Conservation (phyloP, 2,329 filamentous ascomycete species). For the Blumeria hordei region DNA sequence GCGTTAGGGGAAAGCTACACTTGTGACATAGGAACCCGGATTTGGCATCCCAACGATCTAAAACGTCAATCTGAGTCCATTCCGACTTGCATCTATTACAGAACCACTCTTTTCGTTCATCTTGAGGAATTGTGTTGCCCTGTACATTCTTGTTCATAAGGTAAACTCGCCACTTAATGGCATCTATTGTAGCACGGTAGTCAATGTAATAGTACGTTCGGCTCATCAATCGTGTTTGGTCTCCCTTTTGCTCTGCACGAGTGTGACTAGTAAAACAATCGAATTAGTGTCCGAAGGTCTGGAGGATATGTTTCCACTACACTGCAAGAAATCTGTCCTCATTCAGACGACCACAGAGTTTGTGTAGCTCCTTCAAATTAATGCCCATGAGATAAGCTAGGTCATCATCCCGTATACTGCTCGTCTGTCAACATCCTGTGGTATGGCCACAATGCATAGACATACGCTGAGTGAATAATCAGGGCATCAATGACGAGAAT, state of each 20-base stretch:
- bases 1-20: slow-evolving; percentile 40
- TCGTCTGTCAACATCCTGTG: slow-evolving; percentile 10
- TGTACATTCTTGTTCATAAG: slow-evolving; percentile 76
- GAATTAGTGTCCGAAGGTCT: not conserved
- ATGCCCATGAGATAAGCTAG: slow-evolving; percentile 68
- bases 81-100: slow-evolving; percentile 63
- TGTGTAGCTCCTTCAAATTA: slow-evolving; percentile 78
- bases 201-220: slow-evolving; percentile 96
- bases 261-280: slow-evolving; percentile 27
- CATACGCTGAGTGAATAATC: slow-evolving; percentile 45
- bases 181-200: slow-evolving; percentile 80
- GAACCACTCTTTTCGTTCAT: slow-evolving; percentile 78
- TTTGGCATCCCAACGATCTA: slow-evolving; percentile 44
- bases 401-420: slow-evolving; percentile 60
- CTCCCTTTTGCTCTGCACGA: slow-evolving; percentile 55
- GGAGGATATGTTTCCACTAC: slow-evolving; percentile 20
- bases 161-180: slow-evolving; percentile 84
- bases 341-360: slow-evolving; percentile 60
- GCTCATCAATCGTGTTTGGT: slow-evolving; percentile 57
- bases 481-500: slow-evolving; percentile 64
- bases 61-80: slow-evolving; percentile 73
- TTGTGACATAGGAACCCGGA: slow-evolving; percentile 63
- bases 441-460: slow-evolving; percentile 6
- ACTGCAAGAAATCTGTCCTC: slow-evolving; percentile 71
- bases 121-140: slow-evolving; percentile 51